Evolutionary conservation across 768 basidiomycete species (phyloP), one percentile per base, ranked within the genome.

Genomic region (Lentinula guzmanii): DNA sequence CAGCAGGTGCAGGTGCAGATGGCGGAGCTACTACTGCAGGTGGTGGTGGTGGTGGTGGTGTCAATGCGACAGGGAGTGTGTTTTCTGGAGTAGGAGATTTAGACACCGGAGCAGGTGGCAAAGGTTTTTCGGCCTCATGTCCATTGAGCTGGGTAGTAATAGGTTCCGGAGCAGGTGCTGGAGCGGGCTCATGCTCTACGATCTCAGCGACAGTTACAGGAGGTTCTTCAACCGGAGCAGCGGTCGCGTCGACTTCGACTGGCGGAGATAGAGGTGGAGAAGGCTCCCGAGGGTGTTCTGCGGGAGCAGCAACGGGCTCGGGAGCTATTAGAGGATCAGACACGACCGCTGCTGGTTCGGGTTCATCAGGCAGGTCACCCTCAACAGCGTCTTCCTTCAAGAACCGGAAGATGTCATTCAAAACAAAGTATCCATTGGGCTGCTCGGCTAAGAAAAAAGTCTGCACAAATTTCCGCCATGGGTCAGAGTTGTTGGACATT

Each of bases 361-460:
- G 71, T 82, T 51, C 90, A 91, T 56, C 55, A 16, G 41, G 8
- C 33, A 31, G 15, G 60, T 92, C 93, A 33, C 81, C 81, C 65
- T 93, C 93, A 58, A 91, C 87, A 7, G 84, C 77, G 70, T 98
- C 95, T 77, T 98, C 97, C 79, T 97, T 98, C 65, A 99, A 81
- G 83, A 97, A 98, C 63, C 97, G 91, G 87, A 98, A 99, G 79
- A 98, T 98, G 78, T 99, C 97, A 76, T 99, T 99, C 76, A 99
- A 87, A 65, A 99, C 97, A 72, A 96, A 99, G 80, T 98, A 99
- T 46, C 97, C 97, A 67, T 96, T 97, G 13, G 94, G 93, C 76
- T 99, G 97, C 75, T 98, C 95, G 42, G 97, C 97, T 59, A 99
- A 89, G 90, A 99, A 98, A 79, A 99, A 98, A 6, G 96, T 98